Evolutionary conservation across 805 yeast species (phyloP).

Genomic region (Schizosaccharomyces lindneri): DNA sequence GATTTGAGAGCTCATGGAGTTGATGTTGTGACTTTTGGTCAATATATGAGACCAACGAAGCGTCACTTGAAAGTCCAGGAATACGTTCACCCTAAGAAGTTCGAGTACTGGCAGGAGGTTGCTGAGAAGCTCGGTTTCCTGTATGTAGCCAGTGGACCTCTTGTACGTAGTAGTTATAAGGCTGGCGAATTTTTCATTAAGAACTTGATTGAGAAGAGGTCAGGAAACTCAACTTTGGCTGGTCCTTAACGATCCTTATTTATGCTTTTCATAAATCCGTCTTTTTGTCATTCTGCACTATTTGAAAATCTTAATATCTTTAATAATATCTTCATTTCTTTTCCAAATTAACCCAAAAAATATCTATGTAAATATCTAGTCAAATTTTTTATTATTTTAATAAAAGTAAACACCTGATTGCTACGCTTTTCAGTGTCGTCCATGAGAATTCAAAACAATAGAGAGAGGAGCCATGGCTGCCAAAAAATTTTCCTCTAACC

Average conservation of each 20-base stretch:
- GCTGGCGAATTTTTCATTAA: slow-evolving; percentile 97
- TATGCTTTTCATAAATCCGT: neutral
- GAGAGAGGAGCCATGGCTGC: neutral
- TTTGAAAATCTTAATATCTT: too few relatives aligned
- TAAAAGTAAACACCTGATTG: too few relatives aligned
- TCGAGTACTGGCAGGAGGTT: slow-evolving; percentile 70
- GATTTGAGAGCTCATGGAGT: slow-evolving; percentile 56
- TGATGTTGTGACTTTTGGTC: slow-evolving; percentile 95
- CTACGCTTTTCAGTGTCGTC: neutral
- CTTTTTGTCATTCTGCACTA: too few relatives aligned
- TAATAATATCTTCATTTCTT: too few relatives aligned
- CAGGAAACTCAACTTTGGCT: slow-evolving; percentile 8
- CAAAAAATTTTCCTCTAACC: neutral
- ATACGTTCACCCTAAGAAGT: slow-evolving; percentile 78
- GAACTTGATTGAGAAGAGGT: slow-evolving; percentile 62
- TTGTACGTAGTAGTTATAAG: slow-evolving; percentile 86
- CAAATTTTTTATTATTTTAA: too few relatives aligned
- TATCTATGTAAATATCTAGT: too few relatives aligned
- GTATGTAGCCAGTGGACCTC: slow-evolving; percentile 92
- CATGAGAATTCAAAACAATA: neutral
- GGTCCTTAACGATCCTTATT: neutral
- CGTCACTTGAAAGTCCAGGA: slow-evolving; percentile 97
- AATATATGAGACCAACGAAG: slow-evolving; percentile 95
- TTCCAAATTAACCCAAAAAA: too few relatives aligned
- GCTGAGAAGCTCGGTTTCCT: slow-evolving; percentile 77